phyloP scores from a whole-genome alignment of 495 filamentous ascomycete genomes.

The Penicillium salamii region DNA sequence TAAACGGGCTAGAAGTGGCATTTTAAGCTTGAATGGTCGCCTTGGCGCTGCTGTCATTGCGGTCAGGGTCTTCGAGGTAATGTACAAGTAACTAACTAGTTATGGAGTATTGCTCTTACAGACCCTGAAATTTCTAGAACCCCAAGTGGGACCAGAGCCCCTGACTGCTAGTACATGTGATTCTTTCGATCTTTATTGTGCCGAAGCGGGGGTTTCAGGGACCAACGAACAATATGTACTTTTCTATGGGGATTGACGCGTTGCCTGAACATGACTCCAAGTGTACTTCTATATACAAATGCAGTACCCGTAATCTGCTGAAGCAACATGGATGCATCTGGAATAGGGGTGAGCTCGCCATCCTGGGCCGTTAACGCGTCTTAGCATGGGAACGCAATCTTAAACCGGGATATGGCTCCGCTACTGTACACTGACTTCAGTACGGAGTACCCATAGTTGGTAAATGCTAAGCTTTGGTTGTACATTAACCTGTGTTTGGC shows the following conservation, averaged over 20 bases:
- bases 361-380: background rate
- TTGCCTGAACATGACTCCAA: no score
- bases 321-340: no score
- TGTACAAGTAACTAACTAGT: no score
- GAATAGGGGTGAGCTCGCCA: slow-evolving; percentile 5
- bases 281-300: no score
- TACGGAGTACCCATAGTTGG: no score
- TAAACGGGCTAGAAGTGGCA: background rate
- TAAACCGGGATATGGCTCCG: no score
- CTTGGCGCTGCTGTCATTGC: slow-evolving; percentile 20
- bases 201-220: no score
- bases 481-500: background rate
- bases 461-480: background rate
- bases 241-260: no score
- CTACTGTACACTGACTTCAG: no score
- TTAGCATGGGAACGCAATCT: no score
- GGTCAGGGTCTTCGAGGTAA: background rate
- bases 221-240: no score
- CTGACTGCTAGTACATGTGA: slow-evolving; percentile 15
- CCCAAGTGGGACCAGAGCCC: slow-evolving; percentile 8
- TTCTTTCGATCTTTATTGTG: background rate
- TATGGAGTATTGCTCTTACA: slow-evolving; percentile 12
- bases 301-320: no score
- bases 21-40: slow-evolving; percentile 16
- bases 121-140: slow-evolving; percentile 20